Evolutionary conservation across 1,284 basidiomycete species (phyloP), one percentile per base, ranked within the genome.

Genomic region (Pascua guehoae): DNA sequence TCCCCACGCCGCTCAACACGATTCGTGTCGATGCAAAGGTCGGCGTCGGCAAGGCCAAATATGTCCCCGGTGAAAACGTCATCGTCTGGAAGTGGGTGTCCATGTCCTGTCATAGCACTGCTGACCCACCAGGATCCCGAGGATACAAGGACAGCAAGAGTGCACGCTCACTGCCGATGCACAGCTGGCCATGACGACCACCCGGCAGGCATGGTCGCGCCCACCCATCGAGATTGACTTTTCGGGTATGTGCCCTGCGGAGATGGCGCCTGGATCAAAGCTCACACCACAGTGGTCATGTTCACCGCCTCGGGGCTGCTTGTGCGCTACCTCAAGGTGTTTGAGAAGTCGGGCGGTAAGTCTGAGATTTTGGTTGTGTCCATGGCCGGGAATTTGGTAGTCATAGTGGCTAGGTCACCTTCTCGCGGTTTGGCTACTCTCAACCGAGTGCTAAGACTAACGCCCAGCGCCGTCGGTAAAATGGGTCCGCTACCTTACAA

Each of bases 171-270:
- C 85, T 1, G 95, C 87, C 0, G 86, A 88, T 17, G 94, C 92
- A 4, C 84, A 85, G 41, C 80, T 97, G 51, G 90, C 92, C 2
- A 85, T 85, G 57, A 95, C 89, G 17, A 97, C 94, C 0, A 84
- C 85, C 57, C 85, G 89, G 45, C 93, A 97, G 82, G 86, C 93
- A 2, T 98, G 96, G 96, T 91, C 91, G 11, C 83, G 95, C 49
- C 95, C 96, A 11, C 96, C 96, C 8, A 98, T 98, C 69, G 91
- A 96, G 68, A 86, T 98, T 59, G 94, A 98, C 77, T 98, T 99
- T 78, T 77, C 74, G 36, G 76, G 76, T 75, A 32, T 50, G 71
- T 57, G 16, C 7, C 32, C 12, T 14, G n/a, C n/a, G n/a, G n/a
- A n/a, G n/a, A n/a, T n/a, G n/a, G n/a, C n/a, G n/a, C n/a, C n/a